A percentile compares a stretch with the other conserved stretches of the same genome.
These are phyloP conservation scores for Pythium rishiriense DNA, from an alignment of 352 stramenopile species.

Conservation along the genomic window DNA sequence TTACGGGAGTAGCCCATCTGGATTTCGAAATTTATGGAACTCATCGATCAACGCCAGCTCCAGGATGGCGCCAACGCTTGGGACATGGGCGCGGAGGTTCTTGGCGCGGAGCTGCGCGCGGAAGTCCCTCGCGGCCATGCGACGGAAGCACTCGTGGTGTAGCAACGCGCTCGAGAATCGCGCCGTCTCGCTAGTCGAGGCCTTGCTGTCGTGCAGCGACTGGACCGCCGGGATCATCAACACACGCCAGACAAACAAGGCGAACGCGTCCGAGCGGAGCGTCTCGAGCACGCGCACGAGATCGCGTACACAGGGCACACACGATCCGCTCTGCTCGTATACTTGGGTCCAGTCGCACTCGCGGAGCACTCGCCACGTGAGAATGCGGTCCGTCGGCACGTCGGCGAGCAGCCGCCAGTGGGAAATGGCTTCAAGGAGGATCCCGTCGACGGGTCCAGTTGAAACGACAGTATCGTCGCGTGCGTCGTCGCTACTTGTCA, in stretches of 20 bases:
- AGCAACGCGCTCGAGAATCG: constrained; percentile 35
- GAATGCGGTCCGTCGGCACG: constrained; percentile 24
- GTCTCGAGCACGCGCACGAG: constrained; percentile 42
- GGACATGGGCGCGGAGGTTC: constrained; percentile 42
- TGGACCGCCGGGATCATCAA: constrained; percentile 41
- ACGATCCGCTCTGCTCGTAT: constrained; percentile 6
- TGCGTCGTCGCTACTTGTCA: constrained; percentile 9
- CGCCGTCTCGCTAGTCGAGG: neutral
- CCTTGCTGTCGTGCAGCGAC: constrained; percentile 4
- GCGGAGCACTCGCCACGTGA: constrained; percentile 35
- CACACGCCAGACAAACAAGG: constrained; percentile 52
- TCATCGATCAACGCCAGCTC: constrained; percentile 46
- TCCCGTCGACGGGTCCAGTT: neutral
- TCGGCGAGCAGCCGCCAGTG: constrained; percentile 23
- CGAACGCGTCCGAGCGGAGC: constrained; percentile 43
- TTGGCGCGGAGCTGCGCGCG: constrained; percentile 49
- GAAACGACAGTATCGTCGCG: neutral
- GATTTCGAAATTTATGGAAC: constrained; percentile 48
- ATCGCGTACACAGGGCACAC: constrained; percentile 23
- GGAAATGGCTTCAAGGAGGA: neutral
- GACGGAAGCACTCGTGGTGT: constrained; percentile 29
- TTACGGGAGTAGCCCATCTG: constrained; percentile 7
- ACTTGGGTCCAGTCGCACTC: constrained; percentile 50
- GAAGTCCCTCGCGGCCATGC: constrained; percentile 56
- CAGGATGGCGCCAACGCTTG: constrained; percentile 33